Base-by-base conservation (phyloP, 257 asterid genomes). In the Petunia axillaris region DNA sequence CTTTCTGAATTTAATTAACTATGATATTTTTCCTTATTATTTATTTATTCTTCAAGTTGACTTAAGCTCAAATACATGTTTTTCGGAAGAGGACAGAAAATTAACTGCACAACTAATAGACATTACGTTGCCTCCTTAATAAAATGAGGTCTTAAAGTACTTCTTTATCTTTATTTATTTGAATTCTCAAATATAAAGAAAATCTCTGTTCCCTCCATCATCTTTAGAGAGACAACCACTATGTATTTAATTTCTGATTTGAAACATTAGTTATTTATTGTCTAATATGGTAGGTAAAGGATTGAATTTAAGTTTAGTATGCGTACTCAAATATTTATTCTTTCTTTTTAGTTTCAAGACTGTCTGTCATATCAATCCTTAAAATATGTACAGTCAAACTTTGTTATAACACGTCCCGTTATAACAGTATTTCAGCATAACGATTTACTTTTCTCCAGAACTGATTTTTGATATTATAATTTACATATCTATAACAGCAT, bases 201-300 rank as follows among this genome's bases (percentile, higher is more conserved):
- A 59, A 16, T 57, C 63, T 15, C 63, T 1, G 63, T 57, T 57
- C 63, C 63, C 35, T 57, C 8, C 9, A 57, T 15, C 8, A 5
- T 57, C 36, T 15, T 57, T 57, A 57, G 63, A 57, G 63, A 7
- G 35, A n/a, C 8, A 14, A 71, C 25, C 25, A 48, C 11, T 9
- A 50, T 11, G 36, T 50, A 35, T 50, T 25, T 25, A 25, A 25
- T 25, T 50, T 71, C 7, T 35, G 25, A 25, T 71, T 35, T 71
- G 13, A 48, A 11, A 25, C 50, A 71, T 48, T 35, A 71, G 48
- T 71, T 35, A 11, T 71, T 48, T 48, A 4, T 48, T 35, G 3
- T 71, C 43, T 8, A n/a, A 10, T 35, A 13, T 71, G 62, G 62
- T 71, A 71, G 77, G 77, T 71, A 71, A 71, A 71, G 60, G 60